phyloP scores from a whole-genome alignment of 768 basidiomycete species.

The Kwoniella bestiolae region DNA sequence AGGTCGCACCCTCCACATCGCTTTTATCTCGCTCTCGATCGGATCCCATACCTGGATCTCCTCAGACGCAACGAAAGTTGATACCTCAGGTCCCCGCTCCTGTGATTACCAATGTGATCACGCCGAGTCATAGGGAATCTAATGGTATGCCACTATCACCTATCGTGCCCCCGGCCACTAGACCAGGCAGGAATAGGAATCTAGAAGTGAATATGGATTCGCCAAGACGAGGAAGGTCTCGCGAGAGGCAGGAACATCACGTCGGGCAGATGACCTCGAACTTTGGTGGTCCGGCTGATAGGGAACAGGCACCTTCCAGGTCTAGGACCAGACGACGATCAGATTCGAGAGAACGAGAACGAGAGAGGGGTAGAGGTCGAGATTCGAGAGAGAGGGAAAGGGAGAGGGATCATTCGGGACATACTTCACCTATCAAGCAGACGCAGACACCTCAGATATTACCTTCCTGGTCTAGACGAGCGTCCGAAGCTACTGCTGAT shows the following conservation, averaged over 20 bases:
- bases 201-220: conserved; percentile 12
- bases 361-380: conserved; percentile 16
- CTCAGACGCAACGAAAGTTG: conserved; percentile 1
- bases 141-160: conserved; percentile 3
- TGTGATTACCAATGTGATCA: conserved; percentile 23
- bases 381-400: conserved; percentile 7
- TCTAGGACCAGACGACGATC: conserved; percentile 33
- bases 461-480: conserved; percentile 35
- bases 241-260: conserved; percentile 38
- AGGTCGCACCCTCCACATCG: conserved; percentile 23
- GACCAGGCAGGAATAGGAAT: conserved; percentile 12
- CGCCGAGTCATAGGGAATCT: conserved; percentile 17
- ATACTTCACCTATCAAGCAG: conserved; percentile 1
- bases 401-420: conserved; percentile 1
- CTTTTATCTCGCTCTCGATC: conserved; percentile 48
- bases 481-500: conserved; percentile 19
- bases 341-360: conserved; percentile 26
- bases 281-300: conserved; percentile 31
- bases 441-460: conserved; percentile 30
- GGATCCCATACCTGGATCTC: conserved; percentile 35
- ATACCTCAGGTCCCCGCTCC: conserved; percentile 6
- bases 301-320: conserved; percentile 43
- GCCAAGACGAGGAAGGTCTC: conserved; percentile 35
- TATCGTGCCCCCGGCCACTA: conserved; percentile 14
- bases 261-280: conserved; percentile 10